Base-by-base conservation (phyloP, 139 green algal species). In the Picochlorum sp. region DNA sequence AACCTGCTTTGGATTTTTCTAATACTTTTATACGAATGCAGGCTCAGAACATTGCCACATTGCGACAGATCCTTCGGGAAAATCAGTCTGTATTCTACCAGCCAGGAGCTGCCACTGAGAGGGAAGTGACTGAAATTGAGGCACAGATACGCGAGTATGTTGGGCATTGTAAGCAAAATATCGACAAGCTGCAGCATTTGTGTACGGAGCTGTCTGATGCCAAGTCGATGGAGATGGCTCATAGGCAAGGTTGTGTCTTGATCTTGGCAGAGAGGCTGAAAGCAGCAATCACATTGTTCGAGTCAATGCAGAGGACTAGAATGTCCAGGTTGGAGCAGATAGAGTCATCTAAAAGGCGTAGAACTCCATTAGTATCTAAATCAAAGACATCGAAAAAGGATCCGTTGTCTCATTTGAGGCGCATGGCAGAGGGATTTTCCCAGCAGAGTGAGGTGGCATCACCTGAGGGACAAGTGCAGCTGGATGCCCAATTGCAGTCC, bases 161-260 rank as follows among this genome's bases (percentile, higher is more conserved):
- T 14, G 65, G 68, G 8, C 41, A 51, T 11, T 84, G 76, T 50
- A 70, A 57, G 6, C 45, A 70, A 49, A 82, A 80, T 56, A 81
- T 88, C 1, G 66, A 73, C 6, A 61, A 62, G 13, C 69, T 88
- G 41, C 75, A 87, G 37, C 16, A 38, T 23, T 50, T 75, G 47
- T 49, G 47, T 78, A n/a, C 38, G 52, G 31, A 66, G 37, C 49
- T 54, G 50, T 58, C 52, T 6, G 24, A 18, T n/a, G 13, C 20
- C 26, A 37, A 30, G n/a, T 62, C 28, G 8, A 49, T 45, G 16
- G 26, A 51, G 11, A 50, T 20, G 47, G 47, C 47, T 26, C 87
- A 95, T 73, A 69, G 85, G 37, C 81, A 91, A 61, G 87, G 87
- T 14, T 85, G 87, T 76, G 85, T 92, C 41, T 68, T 95, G 30